Evolutionary conservation across 345 rosid species (phyloP), one percentile per base, ranked within the genome.

Genomic region (Corchorus olitorius): DNA sequence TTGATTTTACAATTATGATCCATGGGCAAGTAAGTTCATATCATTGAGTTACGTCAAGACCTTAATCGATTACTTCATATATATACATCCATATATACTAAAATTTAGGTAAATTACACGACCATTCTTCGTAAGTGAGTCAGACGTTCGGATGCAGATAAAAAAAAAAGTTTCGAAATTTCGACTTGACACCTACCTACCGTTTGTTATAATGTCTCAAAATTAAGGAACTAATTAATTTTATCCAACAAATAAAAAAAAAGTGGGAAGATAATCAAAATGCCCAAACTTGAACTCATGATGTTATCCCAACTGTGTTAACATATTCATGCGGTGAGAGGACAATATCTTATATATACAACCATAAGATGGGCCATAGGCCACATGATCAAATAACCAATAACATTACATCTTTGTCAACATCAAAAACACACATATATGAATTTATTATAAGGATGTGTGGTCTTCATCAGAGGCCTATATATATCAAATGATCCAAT

Each of bases 401-500:
- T 68, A 27, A 27, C 3, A 3, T 27, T 68, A 33, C 16, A 67
- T 39, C 55, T 67, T 46, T 14, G 48, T 46, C 72, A 67, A 45
- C 55, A 67, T 67, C 46, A 69, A 69, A 27, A 27, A 27, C 27
- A 27, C 27, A 50, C 73, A 69, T 49, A 33, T 45, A 50, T 52
- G 27, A 1, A 27, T 27, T 27, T 27, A 27, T 14, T 49, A 49
- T 27, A 27, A 68, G 43, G 58, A 34, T 69, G 45, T 69, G 15
- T 16, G 60, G 73, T 50, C 73, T 16, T 69, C 15, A 50, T 50
- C 73, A 69, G 1, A 69, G 45, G 41, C 73, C 33, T 33, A 34
- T 12, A 69, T 60, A 1, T 27, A 12, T 22, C 20, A n/a, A 50
- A 27, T 68, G 58, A 48, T 48, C 72, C 8, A 69, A 27, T 69